Percentiles rank a stretch among this genome's conserved stretches.
Evolutionary conservation across 129 eudicot genomes (phyloP).

Genomic region (Dittrichia graveolens): DNA sequence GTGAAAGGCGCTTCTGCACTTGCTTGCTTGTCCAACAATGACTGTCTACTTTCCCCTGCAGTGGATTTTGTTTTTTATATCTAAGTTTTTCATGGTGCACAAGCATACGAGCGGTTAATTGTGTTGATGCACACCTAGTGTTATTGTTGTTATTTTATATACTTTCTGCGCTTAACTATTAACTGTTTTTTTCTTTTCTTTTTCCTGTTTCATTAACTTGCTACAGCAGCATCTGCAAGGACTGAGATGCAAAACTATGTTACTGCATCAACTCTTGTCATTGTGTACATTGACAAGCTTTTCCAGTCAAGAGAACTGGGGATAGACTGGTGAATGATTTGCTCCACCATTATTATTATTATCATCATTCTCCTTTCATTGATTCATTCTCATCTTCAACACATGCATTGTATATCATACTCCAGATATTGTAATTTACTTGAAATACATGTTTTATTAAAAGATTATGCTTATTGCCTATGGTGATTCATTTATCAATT

Average conservation of each 20-base stretch:
- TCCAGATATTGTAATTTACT: neutral
- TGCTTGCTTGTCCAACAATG: neutral
- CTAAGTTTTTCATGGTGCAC: neutral
- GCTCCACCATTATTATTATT: neutral
- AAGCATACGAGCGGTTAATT: neutral
- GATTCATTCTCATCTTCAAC: neutral
- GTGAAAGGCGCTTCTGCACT: too few relatives aligned
- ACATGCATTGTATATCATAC: slow-evolving; percentile 4
- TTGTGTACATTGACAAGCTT: slow-evolving; percentile 74
- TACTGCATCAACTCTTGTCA: slow-evolving; percentile 54
- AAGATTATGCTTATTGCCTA: neutral
- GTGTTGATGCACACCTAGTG: neutral
- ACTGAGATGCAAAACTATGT: slow-evolving; percentile 80
- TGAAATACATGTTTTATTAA: neutral
- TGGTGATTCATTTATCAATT: neutral
- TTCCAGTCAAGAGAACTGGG: slow-evolving; percentile 76
- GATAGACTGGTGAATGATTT: slow-evolving; percentile 69
- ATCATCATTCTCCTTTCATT: neutral
- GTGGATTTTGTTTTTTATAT: too few relatives aligned
- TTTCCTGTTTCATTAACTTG: too few relatives aligned
- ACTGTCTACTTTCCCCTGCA: neutral
- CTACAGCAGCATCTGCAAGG: slow-evolving; percentile 72
- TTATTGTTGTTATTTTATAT: slow-evolving; percentile 9
- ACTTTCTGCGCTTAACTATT: neutral
- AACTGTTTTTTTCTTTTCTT: slow-evolving; percentile 17